These are phyloP conservation scores for Colletotrichum sp. DNA, from an alignment of 2,329 filamentous ascomycete species.

Conservation along the genomic window DNA sequence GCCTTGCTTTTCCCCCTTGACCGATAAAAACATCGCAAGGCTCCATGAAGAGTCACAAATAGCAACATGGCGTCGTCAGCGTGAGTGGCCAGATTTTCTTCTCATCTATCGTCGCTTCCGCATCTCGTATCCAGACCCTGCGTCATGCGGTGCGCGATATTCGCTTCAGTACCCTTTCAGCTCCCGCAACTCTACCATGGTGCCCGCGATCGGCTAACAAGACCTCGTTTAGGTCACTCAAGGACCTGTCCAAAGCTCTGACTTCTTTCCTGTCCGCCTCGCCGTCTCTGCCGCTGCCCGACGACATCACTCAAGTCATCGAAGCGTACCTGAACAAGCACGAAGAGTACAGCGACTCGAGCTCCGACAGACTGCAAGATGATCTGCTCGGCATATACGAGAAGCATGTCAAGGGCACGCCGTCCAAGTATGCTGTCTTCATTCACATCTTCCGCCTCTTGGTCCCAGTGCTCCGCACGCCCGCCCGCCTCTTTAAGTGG, in stretches of 20 bases:
- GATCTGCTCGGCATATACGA: constrained; percentile 72
- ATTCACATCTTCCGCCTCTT: constrained; percentile 69
- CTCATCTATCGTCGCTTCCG: not conserved
- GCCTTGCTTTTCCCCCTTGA: not conserved
- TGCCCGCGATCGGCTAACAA: not conserved
- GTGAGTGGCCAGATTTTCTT: constrained; percentile 23
- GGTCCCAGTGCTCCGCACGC: constrained; percentile 65
- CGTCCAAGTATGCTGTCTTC: constrained; percentile 68
- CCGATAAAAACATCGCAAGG: constrained; percentile 4
- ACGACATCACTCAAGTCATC: constrained; percentile 66
- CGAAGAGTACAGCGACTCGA: constrained; percentile 67
- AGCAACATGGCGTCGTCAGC: constrained; percentile 29
- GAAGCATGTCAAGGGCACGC: constrained; percentile 61
- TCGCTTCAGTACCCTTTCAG: not conserved
- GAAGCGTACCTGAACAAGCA: constrained; percentile 72
- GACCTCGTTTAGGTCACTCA: constrained; percentile 51
- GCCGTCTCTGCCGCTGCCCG: constrained; percentile 65
- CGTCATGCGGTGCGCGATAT: constrained; percentile 14
- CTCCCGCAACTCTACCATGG: not conserved
- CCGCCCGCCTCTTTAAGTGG: constrained; percentile 71
- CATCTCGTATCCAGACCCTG: not conserved
- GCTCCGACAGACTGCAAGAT: constrained; percentile 74
- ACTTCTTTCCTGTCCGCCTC: constrained; percentile 49
- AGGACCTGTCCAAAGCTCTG: constrained; percentile 65
- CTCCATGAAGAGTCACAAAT: constrained; percentile 16